Base-by-base conservation (phyloP, 768 basidiomycete genomes). In the Mrakia hoshinonis region DNA sequence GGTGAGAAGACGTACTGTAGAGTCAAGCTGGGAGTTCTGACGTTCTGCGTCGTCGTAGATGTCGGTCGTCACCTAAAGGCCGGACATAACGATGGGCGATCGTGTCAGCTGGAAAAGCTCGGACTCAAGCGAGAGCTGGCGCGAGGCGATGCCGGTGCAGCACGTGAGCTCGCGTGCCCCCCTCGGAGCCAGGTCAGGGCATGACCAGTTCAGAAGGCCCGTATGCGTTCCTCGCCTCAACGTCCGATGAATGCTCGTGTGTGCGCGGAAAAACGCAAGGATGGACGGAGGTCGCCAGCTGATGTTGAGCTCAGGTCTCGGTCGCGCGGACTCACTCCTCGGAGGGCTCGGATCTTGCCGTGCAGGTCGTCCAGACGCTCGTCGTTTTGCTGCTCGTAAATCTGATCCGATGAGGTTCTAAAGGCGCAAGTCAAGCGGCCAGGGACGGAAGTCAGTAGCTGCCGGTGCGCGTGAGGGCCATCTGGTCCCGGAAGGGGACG, bases 21-120 rank as follows among this genome's bases (percentile, higher is more conserved):
- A 85, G 75, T 92, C 90, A 31, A 93, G 81, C 67, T 88, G 85
- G 3, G 84, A 77, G 76, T 92, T 92, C 81, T 92, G 91, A 12
- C 87, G 82, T 79, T 93, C 91, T 1, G 87, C 87, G 76, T 92
- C 91, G 73, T 86, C 85, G 77, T 93, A 83, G 48, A 93, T 91
- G 80, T 93, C 91, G 2, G 86, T 89, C 15, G 91, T 92, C n/a
- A 93, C 84, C 90, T 92, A 65, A 24, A 48, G 36, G 20, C 18
- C n/a, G n/a, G 0, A 1, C 6, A 43, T 5, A 39, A 29, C 22
- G 46, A 11, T 11, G 4, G 36, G 22, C 12, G 22, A n/a, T 3
- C 18, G 34, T 24, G 20, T 22, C 13, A 38, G n/a, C 18, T 18
- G 43, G 22, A 15, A 20, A 49, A 11, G 5, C 24, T 51, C n/a